These are phyloP conservation scores for Candida ficus DNA, from an alignment of 805 yeast genomes.

Conservation along the genomic window DNA sequence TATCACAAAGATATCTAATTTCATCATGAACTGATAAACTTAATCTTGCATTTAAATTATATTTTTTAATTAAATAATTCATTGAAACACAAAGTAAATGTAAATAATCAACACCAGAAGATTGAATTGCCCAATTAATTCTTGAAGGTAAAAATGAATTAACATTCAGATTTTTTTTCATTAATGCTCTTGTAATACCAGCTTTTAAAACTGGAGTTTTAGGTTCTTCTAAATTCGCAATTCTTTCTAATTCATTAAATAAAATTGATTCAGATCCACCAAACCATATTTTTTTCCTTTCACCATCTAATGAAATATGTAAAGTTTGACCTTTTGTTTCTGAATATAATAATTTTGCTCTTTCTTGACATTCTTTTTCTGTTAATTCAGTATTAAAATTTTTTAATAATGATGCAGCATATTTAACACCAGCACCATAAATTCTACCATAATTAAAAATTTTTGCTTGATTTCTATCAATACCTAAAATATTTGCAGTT, in stretches of 20 bases:
- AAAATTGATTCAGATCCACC: constrained; percentile 95
- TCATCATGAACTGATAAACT: constrained; percentile 94
- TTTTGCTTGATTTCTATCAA: constrained; percentile 88
- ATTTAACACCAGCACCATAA: constrained; percentile 94
- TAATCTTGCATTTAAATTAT: constrained; percentile 67
- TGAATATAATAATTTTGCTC: constrained; percentile 64
- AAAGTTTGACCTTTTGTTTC: constrained; percentile 74
- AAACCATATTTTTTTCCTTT: constrained; percentile 46
- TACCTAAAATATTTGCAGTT: constrained; percentile 86
- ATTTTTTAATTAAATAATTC: constrained; percentile 71
- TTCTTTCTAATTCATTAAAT: constrained; percentile 81
- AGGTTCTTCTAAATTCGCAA: constrained; percentile 79
- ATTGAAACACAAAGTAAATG: constrained; percentile 81
- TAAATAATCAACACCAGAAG: constrained; percentile 95
- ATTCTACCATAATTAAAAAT: constrained; percentile 95
- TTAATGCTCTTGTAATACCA: constrained; percentile 82
- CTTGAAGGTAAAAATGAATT: constrained; percentile 79
- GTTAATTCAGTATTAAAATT: constrained; percentile 72
- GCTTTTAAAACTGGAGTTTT: constrained; percentile 91
- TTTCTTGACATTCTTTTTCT: constrained; percentile 58
- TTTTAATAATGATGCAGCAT: constrained; percentile 78
- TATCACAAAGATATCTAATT: constrained; percentile 71
- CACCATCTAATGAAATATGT: constrained; percentile 20
- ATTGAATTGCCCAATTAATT: constrained; percentile 96
- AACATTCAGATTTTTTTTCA: constrained; percentile 55